These are phyloP conservation scores for Begonia loranthoides DNA, from an alignment of 306 rosid species.

Conservation along the genomic window DNA sequence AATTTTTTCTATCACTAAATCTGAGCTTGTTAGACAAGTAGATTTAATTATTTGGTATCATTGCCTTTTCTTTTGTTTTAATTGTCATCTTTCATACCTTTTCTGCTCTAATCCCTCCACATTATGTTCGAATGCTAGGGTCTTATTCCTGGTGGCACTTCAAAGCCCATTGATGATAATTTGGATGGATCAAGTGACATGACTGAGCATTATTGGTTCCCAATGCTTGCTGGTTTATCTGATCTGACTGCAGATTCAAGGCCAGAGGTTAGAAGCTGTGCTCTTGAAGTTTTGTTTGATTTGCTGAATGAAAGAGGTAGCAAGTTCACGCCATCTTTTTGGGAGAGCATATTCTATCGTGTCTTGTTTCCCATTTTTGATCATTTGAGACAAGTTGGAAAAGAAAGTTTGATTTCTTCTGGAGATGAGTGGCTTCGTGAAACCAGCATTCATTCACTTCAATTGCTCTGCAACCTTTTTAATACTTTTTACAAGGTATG, in stretches of 20 bases:
- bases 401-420: conserved; percentile 51
- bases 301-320: conserved; percentile 93
- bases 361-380: conserved; percentile 98
- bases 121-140: conserved; percentile 43
- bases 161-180: conserved; percentile 64
- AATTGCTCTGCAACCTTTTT: conserved; percentile 95
- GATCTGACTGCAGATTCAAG: conserved; percentile 94
- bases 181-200: conserved; percentile 50
- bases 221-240: conserved; percentile 98
- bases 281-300: conserved; percentile 95
- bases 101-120: too few relatives aligned
- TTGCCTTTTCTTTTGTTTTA: too few relatives aligned
- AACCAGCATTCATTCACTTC: conserved; percentile 95
- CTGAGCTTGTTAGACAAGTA: too few relatives aligned
- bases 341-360: conserved; percentile 97
- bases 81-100: too few relatives aligned
- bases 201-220: conserved; percentile 98
- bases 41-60: too few relatives aligned
- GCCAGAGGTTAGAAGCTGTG: conserved; percentile 97
- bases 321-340: conserved; percentile 82
- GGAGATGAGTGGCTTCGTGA: conserved; percentile 85
- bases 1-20: too few relatives aligned
- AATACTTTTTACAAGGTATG: conserved; percentile 93
- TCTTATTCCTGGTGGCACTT: conserved; percentile 90
- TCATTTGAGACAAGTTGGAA: conserved; percentile 94